These are phyloP conservation scores for Fusarium guadeloupense DNA, from an alignment of 2,329 filamentous ascomycete genomes.

Conservation along the genomic window DNA sequence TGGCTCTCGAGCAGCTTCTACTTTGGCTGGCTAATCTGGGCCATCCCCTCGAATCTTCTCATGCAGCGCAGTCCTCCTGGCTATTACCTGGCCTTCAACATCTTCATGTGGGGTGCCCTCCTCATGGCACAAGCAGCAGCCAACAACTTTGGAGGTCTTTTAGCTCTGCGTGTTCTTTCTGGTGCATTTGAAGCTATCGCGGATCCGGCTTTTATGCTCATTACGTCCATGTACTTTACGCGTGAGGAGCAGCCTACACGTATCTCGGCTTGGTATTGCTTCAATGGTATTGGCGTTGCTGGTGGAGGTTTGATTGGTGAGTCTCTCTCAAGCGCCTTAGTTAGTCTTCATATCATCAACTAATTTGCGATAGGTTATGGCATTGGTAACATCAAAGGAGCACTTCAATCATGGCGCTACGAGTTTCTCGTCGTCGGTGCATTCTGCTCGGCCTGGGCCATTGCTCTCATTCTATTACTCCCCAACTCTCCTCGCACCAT, in stretches of 20 bases:
- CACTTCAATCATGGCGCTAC: constrained; percentile 70
- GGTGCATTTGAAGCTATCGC: constrained; percentile 70
- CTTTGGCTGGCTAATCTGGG: constrained; percentile 52
- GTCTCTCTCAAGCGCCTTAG: background rate
- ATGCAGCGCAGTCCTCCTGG: constrained; percentile 49
- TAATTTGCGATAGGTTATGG: constrained; percentile 54
- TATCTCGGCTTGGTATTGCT: constrained; percentile 68
- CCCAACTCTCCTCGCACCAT: constrained; percentile 67
- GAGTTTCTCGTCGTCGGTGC: constrained; percentile 72
- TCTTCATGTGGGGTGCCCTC: constrained; percentile 64
- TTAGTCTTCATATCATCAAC: background rate
- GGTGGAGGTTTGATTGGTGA: constrained; percentile 59
- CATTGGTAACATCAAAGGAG: constrained; percentile 67
- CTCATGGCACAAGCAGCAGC: constrained; percentile 62
- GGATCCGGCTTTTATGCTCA: constrained; percentile 65
- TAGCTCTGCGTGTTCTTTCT: constrained; percentile 66
- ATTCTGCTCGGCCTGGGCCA: constrained; percentile 67
- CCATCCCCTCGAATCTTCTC: constrained; percentile 45
- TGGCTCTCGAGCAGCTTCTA: constrained; percentile 51
- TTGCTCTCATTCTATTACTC: constrained; percentile 65
- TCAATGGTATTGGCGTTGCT: constrained; percentile 67
- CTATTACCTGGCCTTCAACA: constrained; percentile 54
- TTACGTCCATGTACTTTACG: constrained; percentile 73
- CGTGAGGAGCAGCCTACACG: constrained; percentile 68
- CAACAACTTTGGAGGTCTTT: constrained; percentile 64